Evolutionary conservation across 78 protist species (phyloP).

Genomic region (Dictyostelium capitatum): DNA sequence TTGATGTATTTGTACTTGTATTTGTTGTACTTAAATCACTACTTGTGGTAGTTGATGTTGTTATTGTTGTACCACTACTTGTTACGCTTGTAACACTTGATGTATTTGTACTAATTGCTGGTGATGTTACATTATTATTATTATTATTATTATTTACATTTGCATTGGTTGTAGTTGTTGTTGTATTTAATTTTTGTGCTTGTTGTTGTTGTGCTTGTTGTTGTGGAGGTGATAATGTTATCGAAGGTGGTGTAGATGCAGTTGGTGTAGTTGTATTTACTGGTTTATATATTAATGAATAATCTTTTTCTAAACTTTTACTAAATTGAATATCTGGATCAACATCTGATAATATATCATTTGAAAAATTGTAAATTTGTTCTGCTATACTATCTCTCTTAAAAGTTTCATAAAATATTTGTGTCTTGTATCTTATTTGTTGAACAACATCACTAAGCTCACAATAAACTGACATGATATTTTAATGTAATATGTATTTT

Average conservation of each 20-base stretch:
- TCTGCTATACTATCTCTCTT: slow-evolving; percentile 80
- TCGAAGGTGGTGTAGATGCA: neutral
- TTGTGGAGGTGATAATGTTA: slow-evolving; percentile 19
- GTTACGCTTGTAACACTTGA: neutral
- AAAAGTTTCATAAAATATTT: slow-evolving; percentile 69
- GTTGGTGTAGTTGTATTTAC: slow-evolving; percentile 1
- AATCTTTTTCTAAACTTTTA: slow-evolving; percentile 75
- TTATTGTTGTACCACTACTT: neutral
- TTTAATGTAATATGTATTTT: neutral
- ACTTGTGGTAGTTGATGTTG: neutral
- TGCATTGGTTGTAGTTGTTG: neutral
- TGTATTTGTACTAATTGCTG: neutral
- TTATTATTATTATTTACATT: neutral
- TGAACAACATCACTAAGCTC: slow-evolving; percentile 53
- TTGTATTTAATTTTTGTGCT: neutral
- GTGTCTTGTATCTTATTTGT: slow-evolving; percentile 76
- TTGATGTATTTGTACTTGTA: slow-evolving; percentile 24
- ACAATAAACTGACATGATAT: slow-evolving; percentile 63
- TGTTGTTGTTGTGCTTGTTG: neutral
- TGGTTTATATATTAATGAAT: slow-evolving; percentile 42
- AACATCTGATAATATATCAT: slow-evolving; percentile 21
- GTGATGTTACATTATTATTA: too few species aligned
- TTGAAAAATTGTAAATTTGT: slow-evolving; percentile 73
- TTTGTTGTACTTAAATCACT: neutral
- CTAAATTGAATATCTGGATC: slow-evolving; percentile 69